Evolutionary conservation across 352 stramenopile species (phyloP).

Genomic region (Phytophthora quininea): DNA sequence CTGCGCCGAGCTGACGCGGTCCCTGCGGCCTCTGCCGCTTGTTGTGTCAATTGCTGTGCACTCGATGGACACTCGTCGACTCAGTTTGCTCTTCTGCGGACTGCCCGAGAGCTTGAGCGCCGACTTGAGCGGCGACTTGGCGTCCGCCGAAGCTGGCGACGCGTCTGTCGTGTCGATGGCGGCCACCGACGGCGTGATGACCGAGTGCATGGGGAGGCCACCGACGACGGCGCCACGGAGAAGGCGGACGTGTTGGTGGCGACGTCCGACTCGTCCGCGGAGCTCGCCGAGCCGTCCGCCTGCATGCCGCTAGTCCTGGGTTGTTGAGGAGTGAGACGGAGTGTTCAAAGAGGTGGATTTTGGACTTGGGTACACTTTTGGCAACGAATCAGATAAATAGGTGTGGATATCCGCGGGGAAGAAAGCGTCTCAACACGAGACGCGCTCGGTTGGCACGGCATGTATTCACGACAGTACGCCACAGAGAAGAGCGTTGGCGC

Average conservation of each 20-base stretch:
- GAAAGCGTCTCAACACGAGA: no score
- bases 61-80: slow-evolving; percentile 35
- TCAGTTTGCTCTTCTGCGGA: slow-evolving; percentile 18
- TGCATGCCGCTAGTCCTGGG: no score
- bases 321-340: background rate
- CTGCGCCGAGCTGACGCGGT: slow-evolving; percentile 29
- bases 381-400: slow-evolving; percentile 2
- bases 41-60: slow-evolving; percentile 13
- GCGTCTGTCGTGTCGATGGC: background rate
- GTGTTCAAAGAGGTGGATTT: background rate
- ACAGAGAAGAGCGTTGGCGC: background rate
- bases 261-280: slow-evolving; percentile 9
- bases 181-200: slow-evolving; percentile 7
- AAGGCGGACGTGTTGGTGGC: slow-evolving; percentile 6
- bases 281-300: no score
- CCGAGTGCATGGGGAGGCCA: slow-evolving; percentile 23
- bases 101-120: slow-evolving; percentile 17
- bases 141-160: slow-evolving; percentile 7
- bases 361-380: background rate
- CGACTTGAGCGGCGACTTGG: slow-evolving; percentile 26
- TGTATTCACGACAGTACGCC: background rate
- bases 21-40: slow-evolving; percentile 2
- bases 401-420: no score
- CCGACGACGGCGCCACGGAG: slow-evolving; percentile 20
- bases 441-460: no score